phyloP scores from a whole-genome alignment of 2,329 filamentous ascomycete genomes.

The Celoporthe dispersa region DNA sequence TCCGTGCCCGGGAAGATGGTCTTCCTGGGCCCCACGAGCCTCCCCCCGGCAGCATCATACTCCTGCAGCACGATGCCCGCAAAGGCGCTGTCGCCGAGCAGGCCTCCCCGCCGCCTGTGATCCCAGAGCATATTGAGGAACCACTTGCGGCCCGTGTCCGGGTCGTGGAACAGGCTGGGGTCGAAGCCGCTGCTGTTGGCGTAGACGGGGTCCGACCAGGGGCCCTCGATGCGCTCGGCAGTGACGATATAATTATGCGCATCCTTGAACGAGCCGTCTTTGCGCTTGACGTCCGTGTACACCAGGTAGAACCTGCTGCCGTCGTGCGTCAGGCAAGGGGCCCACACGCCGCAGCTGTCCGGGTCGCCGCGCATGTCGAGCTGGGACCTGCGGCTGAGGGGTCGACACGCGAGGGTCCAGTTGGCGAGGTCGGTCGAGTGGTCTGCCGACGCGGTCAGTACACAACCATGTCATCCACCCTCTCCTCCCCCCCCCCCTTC shows the following conservation, averaged over 20 bases:
- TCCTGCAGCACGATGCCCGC: slow-evolving; percentile 64
- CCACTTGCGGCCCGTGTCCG: slow-evolving; percentile 57
- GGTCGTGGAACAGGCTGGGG: slow-evolving; percentile 62
- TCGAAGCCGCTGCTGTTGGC: slow-evolving; percentile 65
- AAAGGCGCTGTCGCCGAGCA: slow-evolving; percentile 43
- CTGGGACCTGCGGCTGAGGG: slow-evolving; percentile 54
- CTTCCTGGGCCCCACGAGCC: slow-evolving; percentile 59
- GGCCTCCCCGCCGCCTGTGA: slow-evolving; percentile 51
- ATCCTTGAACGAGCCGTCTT: slow-evolving; percentile 69
- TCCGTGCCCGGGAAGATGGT: slow-evolving; percentile 61
- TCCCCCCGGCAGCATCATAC: slow-evolving; percentile 53
- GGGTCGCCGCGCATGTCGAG: slow-evolving; percentile 63
- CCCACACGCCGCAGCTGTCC: slow-evolving; percentile 67
- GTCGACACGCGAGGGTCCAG: slow-evolving; percentile 53
- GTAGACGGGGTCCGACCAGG: slow-evolving; percentile 65
- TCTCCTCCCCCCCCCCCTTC: too few relatives aligned
- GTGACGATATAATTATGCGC: slow-evolving; percentile 67
- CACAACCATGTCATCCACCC: too few relatives aligned
- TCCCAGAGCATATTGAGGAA: slow-evolving; percentile 63
- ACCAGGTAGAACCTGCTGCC: slow-evolving; percentile 65
- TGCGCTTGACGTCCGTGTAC: slow-evolving; percentile 69
- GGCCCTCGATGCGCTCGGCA: slow-evolving; percentile 56
- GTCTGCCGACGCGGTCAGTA: too few relatives aligned
- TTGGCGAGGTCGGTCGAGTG: slow-evolving; percentile 58
- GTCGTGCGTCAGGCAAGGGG: slow-evolving; percentile 66